A percentile compares a stretch with the other conserved stretches of the same genome.
Conservation (phyloP, 257 asterid species). For the Nicotiana knightiana region DNA sequence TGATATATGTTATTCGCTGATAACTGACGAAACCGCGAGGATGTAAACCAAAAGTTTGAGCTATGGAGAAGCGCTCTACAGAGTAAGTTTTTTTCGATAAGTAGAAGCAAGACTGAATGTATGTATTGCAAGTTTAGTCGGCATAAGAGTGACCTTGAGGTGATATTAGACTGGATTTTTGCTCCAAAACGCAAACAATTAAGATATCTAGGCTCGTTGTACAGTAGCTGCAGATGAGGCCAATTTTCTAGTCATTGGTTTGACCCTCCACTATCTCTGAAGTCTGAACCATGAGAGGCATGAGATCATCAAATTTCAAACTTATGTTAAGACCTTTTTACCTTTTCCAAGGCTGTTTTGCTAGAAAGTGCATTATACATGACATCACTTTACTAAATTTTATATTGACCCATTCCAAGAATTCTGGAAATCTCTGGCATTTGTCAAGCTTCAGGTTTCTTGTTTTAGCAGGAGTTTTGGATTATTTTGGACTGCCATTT, state of each 20-base stretch:
- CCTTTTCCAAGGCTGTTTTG: neutral
- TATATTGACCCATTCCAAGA: neutral
- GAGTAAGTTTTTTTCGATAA: neutral
- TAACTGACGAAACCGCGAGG: neutral
- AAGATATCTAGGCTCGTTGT: neutral
- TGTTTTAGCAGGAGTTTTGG: neutral
- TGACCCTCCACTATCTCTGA: neutral
- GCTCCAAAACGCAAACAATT: neutral
- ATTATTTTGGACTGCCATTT: neutral
- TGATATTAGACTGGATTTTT: neutral
- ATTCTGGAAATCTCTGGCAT: neutral
- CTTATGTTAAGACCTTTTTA: neutral
- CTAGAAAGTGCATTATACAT: neutral
- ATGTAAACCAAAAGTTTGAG: neutral
- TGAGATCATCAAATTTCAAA: neutral
- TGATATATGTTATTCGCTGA: too few relatives aligned
- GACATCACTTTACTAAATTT: neutral
- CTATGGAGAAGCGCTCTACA: too few relatives aligned
- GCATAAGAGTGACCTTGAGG: neutral
- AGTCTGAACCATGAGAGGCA: neutral
- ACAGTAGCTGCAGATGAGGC: neutral
- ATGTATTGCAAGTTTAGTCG: neutral
- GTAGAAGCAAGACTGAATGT: neutral
- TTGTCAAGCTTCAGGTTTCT: neutral
- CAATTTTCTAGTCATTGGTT: neutral